Percentiles rank a stretch among this genome's conserved stretches.
These are phyloP conservation scores for Nicotiana undulata DNA, from an alignment of 257 asterid species.

Conservation along the genomic window DNA sequence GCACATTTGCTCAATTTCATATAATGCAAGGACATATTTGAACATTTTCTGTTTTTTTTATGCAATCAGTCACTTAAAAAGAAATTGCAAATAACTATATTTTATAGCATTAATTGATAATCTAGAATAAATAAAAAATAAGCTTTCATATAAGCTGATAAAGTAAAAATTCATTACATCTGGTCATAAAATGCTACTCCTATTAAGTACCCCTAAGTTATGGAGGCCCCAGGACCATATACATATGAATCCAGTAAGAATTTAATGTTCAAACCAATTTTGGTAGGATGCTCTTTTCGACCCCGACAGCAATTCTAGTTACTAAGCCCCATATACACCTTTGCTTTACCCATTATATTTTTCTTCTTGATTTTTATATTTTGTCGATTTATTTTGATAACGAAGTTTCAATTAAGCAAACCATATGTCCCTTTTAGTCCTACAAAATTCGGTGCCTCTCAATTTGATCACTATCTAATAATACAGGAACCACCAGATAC, in stretches of 20 bases:
- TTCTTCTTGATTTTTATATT: not conserved
- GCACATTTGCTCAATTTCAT: too few relatives aligned
- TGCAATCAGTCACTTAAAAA: too few relatives aligned
- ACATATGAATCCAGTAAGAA: not conserved
- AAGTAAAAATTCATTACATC: too few relatives aligned
- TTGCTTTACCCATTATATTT: not conserved
- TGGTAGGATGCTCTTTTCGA: not conserved
- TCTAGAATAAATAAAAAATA: too few relatives aligned
- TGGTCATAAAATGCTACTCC: too few relatives aligned
- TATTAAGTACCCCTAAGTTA: too few relatives aligned
- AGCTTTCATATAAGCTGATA: too few relatives aligned
- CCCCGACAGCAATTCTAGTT: not conserved
- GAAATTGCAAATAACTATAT: too few relatives aligned
- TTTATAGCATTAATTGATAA: too few relatives aligned
- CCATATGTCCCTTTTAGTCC: not conserved
- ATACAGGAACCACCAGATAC: not conserved
- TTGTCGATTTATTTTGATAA: slow-evolving; percentile 4
- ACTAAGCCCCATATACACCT: not conserved
- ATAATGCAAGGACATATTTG: too few relatives aligned
- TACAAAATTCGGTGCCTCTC: not conserved
- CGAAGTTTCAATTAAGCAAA: not conserved
- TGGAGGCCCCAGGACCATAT: not conserved
- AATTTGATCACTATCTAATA: not conserved
- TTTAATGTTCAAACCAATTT: not conserved
- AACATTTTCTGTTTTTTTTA: too few relatives aligned